These are phyloP conservation scores for Eucalyptus tenuipes DNA, from an alignment of 345 rosid species.

Conservation along the genomic window DNA sequence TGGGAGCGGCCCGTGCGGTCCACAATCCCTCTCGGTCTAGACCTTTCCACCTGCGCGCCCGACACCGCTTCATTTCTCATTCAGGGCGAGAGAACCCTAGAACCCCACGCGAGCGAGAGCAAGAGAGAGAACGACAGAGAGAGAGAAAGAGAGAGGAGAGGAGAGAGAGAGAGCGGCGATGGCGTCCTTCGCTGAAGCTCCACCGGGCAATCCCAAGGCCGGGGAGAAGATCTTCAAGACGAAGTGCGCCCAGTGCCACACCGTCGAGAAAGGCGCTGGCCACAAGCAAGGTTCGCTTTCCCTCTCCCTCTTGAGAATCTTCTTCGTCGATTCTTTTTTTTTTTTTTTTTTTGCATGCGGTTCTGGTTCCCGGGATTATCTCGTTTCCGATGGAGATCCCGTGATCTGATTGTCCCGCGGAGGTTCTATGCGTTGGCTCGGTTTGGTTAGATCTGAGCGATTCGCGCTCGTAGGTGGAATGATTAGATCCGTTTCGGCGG, in stretches of 20 bases:
- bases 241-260: conserved; percentile 84
- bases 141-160: background rate
- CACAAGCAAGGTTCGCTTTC: conserved; percentile 70
- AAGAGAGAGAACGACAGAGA: too few species aligned
- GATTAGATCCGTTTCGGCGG: background rate
- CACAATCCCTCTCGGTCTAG: background rate
- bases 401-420: background rate
- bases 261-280: conserved; percentile 93
- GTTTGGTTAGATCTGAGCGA: background rate
- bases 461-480: background rate
- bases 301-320: too few species aligned
- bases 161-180: conserved; percentile 7
- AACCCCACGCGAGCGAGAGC: background rate
- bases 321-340: too few species aligned
- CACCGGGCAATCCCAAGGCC: conserved; percentile 52
- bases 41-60: background rate
- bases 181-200: conserved; percentile 86
- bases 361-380: background rate
- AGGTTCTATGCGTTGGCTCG: background rate
- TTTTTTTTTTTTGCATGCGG: background rate
- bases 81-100: background rate
- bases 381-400: background rate
- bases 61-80: background rate
- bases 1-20: background rate
- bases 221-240: conserved; percentile 91